A percentile compares a stretch with the other conserved stretches of the same genome.
Evolutionary conservation across 73 alveolate genomes (phyloP).

Genomic region (Tetrahymena borealis): DNA sequence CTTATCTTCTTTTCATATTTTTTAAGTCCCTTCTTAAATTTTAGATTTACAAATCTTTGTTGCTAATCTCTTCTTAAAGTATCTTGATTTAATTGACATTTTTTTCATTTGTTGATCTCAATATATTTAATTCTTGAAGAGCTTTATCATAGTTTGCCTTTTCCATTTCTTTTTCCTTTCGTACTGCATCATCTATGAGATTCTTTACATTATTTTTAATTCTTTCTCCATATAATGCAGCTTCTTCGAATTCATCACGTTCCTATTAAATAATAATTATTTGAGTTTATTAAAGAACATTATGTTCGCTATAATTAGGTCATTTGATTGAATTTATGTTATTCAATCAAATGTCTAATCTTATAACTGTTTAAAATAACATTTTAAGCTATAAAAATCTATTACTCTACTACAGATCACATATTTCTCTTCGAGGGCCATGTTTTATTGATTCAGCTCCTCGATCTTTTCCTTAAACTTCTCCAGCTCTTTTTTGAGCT

Average conservation of each 20-base stretch:
- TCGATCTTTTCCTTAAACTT: background rate
- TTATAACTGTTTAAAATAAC: background rate
- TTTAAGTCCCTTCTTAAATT: background rate
- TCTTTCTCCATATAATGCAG: background rate
- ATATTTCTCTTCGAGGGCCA: background rate
- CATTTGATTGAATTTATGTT: no score
- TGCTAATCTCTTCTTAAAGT: background rate
- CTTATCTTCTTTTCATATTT: background rate
- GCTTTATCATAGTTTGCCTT: background rate
- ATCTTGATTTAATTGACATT: background rate
- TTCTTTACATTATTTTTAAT: background rate
- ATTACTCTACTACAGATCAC: background rate
- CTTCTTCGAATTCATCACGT: background rate
- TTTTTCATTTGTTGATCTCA: background rate
- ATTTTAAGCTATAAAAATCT: background rate
- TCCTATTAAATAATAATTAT: background rate
- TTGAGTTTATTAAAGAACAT: background rate
- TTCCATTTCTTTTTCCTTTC: background rate
- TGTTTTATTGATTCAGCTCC: background rate
- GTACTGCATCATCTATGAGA: background rate
- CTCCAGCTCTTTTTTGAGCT: background rate
- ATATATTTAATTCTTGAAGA: background rate
- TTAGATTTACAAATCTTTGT: background rate
- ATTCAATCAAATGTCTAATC: no score
- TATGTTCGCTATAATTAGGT: no score